These are phyloP conservation scores for Hyaloscypha hepaticicola DNA, from an alignment of 495 filamentous ascomycete species.

Conservation along the genomic window DNA sequence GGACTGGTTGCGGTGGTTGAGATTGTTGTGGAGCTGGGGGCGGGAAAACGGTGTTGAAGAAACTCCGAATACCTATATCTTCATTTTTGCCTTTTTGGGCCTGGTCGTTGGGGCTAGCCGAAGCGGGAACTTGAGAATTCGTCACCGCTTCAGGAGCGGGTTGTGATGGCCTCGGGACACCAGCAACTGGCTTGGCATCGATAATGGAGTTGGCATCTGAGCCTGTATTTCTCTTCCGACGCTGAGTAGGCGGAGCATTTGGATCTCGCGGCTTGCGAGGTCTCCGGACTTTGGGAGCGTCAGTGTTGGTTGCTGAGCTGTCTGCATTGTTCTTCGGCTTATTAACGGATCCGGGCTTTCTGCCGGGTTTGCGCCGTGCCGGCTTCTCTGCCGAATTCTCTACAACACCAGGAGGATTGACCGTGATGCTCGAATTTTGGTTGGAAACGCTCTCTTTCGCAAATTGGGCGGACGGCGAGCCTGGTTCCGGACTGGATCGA, in stretches of 20 bases:
- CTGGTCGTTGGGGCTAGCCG: neutral
- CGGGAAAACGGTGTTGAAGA: slow-evolving; percentile 34
- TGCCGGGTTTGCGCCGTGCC: slow-evolving; percentile 20
- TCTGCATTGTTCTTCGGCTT: slow-evolving; percentile 50
- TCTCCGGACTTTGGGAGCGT: slow-evolving; percentile 51
- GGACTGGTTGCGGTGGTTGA: slow-evolving; percentile 34
- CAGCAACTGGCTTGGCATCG: slow-evolving; percentile 8
- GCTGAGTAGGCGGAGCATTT: slow-evolving; percentile 51
- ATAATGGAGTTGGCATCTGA: slow-evolving; percentile 34
- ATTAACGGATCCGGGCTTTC: slow-evolving; percentile 35
- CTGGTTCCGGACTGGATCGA: slow-evolving; percentile 27
- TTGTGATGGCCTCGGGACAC: slow-evolving; percentile 3
- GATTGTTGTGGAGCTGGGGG: slow-evolving; percentile 11
- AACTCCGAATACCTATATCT: slow-evolving; percentile 35
- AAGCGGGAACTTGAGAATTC: slow-evolving; percentile 9
- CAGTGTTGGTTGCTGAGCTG: slow-evolving; percentile 39
- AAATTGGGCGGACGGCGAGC: slow-evolving; percentile 30
- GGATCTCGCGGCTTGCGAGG: slow-evolving; percentile 57
- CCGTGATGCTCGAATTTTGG: slow-evolving; percentile 24
- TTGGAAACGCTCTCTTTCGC: slow-evolving; percentile 8
- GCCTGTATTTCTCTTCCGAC: slow-evolving; percentile 44
- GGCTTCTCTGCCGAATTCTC: slow-evolving; percentile 23
- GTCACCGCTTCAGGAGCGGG: neutral
- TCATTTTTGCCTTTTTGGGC: slow-evolving; percentile 42
- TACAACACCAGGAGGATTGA: slow-evolving; percentile 18